Percentiles rank a stretch among this genome's conserved stretches.
These are phyloP conservation scores for Thelonectria discophora DNA, from an alignment of 2,329 filamentous ascomycete genomes.

Conservation along the genomic window DNA sequence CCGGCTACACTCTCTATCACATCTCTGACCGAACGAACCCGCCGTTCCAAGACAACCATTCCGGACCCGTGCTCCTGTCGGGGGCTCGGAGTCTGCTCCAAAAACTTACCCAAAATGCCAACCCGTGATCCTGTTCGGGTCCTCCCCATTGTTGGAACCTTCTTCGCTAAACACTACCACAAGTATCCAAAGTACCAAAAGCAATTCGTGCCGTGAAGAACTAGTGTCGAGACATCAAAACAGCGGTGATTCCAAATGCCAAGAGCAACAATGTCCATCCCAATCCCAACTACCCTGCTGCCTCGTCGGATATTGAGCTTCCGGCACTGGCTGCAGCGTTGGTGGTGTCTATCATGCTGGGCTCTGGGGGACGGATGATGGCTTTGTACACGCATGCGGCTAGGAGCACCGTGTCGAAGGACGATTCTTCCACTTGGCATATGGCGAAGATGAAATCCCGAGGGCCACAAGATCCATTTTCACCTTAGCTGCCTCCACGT, in stretches of 20 bases:
- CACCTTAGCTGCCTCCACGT: constrained; percentile 13
- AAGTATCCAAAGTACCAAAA: constrained; percentile 11
- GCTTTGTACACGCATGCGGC: constrained; percentile 22
- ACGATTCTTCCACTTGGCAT: constrained; percentile 2
- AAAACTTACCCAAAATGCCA: constrained; percentile 20
- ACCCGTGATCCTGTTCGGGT: constrained; percentile 17
- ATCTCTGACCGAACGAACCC: background rate
- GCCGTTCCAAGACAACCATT: constrained; percentile 1
- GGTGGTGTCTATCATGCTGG: constrained; percentile 14
- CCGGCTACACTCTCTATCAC: background rate
- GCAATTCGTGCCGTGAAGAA: constrained; percentile 6
- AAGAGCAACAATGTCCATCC: constrained; percentile 4
- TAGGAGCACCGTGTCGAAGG: constrained; percentile 22
- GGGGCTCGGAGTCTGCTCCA: constrained; percentile 14
- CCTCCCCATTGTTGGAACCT: background rate
- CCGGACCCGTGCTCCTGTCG: constrained; percentile 18
- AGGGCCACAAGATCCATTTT: constrained; percentile 12
- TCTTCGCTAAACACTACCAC: constrained; percentile 6
- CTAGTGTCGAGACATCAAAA: background rate
- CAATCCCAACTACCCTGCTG: constrained; percentile 20
- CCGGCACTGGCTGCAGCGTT: background rate
- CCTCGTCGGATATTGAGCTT: constrained; percentile 22
- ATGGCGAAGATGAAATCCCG: constrained; percentile 2
- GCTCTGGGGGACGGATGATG: background rate
- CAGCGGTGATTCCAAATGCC: constrained; percentile 5